Percentiles rank a stretch among this genome's conserved stretches.
Conservation (phyloP, 371 early-diverging fungal genomes). For the Mortierella sp. region DNA sequence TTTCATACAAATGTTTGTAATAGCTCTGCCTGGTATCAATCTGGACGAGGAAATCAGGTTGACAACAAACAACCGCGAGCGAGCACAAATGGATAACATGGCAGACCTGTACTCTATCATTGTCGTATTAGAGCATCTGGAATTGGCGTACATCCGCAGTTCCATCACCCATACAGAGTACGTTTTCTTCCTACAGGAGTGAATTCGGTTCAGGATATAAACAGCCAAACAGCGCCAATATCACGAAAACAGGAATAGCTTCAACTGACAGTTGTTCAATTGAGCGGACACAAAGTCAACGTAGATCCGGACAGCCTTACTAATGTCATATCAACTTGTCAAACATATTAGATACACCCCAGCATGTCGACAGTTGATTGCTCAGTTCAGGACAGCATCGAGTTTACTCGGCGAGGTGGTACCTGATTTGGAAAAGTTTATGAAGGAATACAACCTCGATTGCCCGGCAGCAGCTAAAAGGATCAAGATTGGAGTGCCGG, state of each 20-base stretch:
- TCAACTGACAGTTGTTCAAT: neutral
- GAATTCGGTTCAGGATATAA: neutral
- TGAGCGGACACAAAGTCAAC: neutral
- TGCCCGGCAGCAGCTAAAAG: constrained; percentile 89
- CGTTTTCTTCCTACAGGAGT: constrained; percentile 1
- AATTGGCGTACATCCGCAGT: constrained; percentile 94
- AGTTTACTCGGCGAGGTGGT: constrained; percentile 81
- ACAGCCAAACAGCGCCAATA: neutral
- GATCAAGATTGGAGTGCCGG: constrained; percentile 89
- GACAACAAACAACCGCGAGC: constrained; percentile 83
- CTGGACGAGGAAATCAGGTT: constrained; percentile 76
- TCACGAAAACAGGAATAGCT: neutral
- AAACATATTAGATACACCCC: constrained; percentile 81
- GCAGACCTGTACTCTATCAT: constrained; percentile 95
- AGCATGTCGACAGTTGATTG: constrained; percentile 90
- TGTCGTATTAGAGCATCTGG: constrained; percentile 91
- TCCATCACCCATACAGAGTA: constrained; percentile 87
- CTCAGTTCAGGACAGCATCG: constrained; percentile 93
- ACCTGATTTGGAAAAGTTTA: constrained; percentile 81
- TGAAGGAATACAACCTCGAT: constrained; percentile 85
- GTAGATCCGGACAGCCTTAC: too few species aligned
- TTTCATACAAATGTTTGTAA: neutral
- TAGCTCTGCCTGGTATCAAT: constrained; percentile 38
- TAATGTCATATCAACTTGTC: too few species aligned
- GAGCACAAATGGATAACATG: constrained; percentile 93